phyloP scores from a whole-genome alignment of 805 yeast species.

The Starmerella apis region DNA sequence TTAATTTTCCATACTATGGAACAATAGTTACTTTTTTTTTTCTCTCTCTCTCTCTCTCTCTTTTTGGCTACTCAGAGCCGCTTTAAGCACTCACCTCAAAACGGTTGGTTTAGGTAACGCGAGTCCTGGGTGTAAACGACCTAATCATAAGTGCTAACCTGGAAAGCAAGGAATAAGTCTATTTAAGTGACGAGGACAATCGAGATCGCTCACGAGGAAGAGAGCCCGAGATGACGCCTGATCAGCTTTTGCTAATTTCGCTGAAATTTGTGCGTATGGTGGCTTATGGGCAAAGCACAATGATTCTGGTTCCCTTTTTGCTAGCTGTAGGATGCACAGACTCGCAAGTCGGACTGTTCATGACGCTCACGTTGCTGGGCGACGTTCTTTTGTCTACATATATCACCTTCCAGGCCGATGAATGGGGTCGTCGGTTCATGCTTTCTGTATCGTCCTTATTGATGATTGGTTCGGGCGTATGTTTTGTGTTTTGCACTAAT shows the following conservation, averaged over 20 bases:
- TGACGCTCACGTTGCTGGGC: conserved; percentile 71
- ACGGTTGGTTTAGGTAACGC: too few relatives aligned
- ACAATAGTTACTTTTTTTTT: too few relatives aligned
- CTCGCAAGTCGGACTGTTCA: conserved; percentile 58
- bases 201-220: too few relatives aligned
- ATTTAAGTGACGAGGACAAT: too few relatives aligned
- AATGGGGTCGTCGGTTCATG: conserved; percentile 55
- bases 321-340: conserved; percentile 46
- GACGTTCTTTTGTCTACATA: conserved; percentile 62
- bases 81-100: too few relatives aligned
- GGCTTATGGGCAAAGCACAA: conserved; percentile 71
- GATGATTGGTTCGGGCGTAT: conserved; percentile 59
- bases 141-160: too few relatives aligned
- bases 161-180: too few relatives aligned
- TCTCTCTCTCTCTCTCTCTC: too few relatives aligned
- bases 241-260: conserved; percentile 53
- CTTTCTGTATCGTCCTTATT: conserved; percentile 52
- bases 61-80: too few relatives aligned
- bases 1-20: too few relatives aligned
- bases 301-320: conserved; percentile 60
- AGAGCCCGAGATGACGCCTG: conserved; percentile 28
- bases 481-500: conserved; percentile 48
- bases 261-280: conserved; percentile 61
- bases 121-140: too few relatives aligned
- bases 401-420: conserved; percentile 69